These are phyloP conservation scores for Candida suzukii DNA, from an alignment of 805 yeast species.

Conservation along the genomic window DNA sequence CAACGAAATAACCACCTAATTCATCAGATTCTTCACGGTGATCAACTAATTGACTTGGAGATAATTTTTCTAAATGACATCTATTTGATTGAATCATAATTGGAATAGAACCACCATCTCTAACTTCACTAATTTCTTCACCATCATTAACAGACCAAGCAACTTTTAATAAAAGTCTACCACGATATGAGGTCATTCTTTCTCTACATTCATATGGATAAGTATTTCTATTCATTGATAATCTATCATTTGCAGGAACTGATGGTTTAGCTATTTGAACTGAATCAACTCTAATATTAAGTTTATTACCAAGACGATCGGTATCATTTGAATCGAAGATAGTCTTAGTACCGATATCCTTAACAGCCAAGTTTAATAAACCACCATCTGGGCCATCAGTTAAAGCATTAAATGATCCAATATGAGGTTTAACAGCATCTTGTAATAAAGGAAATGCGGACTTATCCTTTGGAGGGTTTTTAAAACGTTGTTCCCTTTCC, in stretches of 20 bases:
- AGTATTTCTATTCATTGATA: slow-evolving; percentile 69
- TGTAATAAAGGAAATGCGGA: slow-evolving; percentile 73
- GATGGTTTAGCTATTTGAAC: slow-evolving; percentile 84
- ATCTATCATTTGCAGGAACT: slow-evolving; percentile 62
- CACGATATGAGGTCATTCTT: slow-evolving; percentile 75
- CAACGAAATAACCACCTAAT: slow-evolving; percentile 92
- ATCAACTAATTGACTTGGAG: slow-evolving; percentile 75
- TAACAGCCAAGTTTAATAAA: slow-evolving; percentile 71
- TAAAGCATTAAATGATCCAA: slow-evolving; percentile 93
- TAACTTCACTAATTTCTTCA: slow-evolving; percentile 67
- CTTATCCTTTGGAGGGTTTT: slow-evolving; percentile 83
- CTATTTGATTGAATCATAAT: slow-evolving; percentile 86
- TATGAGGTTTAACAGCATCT: slow-evolving; percentile 91
- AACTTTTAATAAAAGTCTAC: slow-evolving; percentile 70
- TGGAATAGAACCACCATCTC: slow-evolving; percentile 91
- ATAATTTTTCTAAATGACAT: slow-evolving; percentile 79
- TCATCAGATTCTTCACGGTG: slow-evolving; percentile 90
- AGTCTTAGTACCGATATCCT: slow-evolving; percentile 82
- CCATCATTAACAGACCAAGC: slow-evolving; percentile 87
- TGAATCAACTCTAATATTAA: slow-evolving; percentile 77
- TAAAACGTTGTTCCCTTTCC: slow-evolving; percentile 80
- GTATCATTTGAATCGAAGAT: slow-evolving; percentile 75
- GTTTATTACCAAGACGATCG: slow-evolving; percentile 74
- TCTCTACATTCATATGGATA: slow-evolving; percentile 89
- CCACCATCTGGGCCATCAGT: slow-evolving; percentile 88